phyloP scores from a whole-genome alignment of 352 stramenopile species.

The Globisporangium viniferum region DNA sequence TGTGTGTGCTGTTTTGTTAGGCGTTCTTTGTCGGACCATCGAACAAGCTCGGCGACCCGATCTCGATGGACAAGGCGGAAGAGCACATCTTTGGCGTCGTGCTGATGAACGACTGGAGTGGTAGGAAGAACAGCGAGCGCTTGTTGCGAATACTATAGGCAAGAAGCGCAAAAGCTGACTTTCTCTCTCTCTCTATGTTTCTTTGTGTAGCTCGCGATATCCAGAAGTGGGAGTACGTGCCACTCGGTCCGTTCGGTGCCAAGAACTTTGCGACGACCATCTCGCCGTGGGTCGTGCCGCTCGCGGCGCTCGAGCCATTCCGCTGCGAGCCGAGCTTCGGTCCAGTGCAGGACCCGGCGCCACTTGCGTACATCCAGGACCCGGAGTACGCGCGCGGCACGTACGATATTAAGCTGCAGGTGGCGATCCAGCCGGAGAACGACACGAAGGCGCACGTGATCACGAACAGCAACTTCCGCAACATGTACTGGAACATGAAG shows the following conservation, averaged over 20 bases:
- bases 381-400: slow-evolving; percentile 81
- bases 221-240: slow-evolving; percentile 98
- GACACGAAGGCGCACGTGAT: slow-evolving; percentile 59
- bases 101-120: slow-evolving; percentile 98
- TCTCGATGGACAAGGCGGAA: slow-evolving; percentile 89
- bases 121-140: slow-evolving; percentile 28
- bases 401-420: slow-evolving; percentile 89
- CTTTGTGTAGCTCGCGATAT: slow-evolving; percentile 66
- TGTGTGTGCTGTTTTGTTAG: slow-evolving; percentile 15
- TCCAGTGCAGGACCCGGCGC: slow-evolving; percentile 80
- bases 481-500: slow-evolving; percentile 98
- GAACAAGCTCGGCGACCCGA: slow-evolving; percentile 87
- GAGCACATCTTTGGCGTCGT: slow-evolving; percentile 97
- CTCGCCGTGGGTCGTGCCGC: slow-evolving; percentile 95
- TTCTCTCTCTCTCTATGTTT: neutral
- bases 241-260: slow-evolving; percentile 93
- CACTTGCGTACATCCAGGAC: slow-evolving; percentile 94
- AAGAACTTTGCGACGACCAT: slow-evolving; percentile 98
- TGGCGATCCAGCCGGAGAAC: slow-evolving; percentile 62
- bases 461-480: slow-evolving; percentile 92
- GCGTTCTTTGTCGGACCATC: slow-evolving; percentile 91
- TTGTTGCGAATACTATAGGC: neutral
- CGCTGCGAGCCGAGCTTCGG: slow-evolving; percentile 88
- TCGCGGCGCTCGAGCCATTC: slow-evolving; percentile 94
- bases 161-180: neutral